A percentile compares a stretch with the other conserved stretches of the same genome.
phyloP scores from a whole-genome alignment of 345 rosid species.

The Rhodamnia rubescens region DNA sequence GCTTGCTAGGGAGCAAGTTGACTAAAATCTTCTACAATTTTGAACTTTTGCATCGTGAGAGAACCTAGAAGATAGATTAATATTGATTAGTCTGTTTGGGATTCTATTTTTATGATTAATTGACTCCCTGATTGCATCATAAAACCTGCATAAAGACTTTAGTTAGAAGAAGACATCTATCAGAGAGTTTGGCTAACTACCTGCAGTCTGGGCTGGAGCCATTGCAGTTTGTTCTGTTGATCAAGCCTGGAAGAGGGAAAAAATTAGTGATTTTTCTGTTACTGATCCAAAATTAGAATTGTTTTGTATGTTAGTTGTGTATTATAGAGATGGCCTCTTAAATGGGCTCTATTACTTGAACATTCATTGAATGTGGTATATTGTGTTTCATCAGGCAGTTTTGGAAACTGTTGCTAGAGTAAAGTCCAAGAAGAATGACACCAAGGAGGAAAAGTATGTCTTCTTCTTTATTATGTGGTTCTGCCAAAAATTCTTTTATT shows the following conservation, averaged over 20 bases:
- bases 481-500: not conserved
- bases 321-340: not conserved
- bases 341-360: not conserved
- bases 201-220: not conserved
- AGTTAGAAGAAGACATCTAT: not conserved
- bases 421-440: constrained; percentile 76
- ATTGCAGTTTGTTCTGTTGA: not conserved
- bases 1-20: not conserved
- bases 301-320: not conserved
- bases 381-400: constrained; percentile 54
- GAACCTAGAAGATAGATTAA: not conserved
- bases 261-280: not conserved
- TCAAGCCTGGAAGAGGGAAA: not conserved
- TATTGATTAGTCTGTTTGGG: not conserved
- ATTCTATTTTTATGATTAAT: not conserved
- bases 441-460: constrained; percentile 82
- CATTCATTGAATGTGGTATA: not conserved
- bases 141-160: not conserved
- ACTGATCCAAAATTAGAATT: not conserved
- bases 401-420: constrained; percentile 89
- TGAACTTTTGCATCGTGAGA: not conserved
- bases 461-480: not conserved
- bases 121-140: not conserved
- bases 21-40: not conserved
- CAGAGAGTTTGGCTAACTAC: not conserved